Base-by-base conservation (phyloP, 2,329 filamentous ascomycete species). In the Fusarium sp. region DNA sequence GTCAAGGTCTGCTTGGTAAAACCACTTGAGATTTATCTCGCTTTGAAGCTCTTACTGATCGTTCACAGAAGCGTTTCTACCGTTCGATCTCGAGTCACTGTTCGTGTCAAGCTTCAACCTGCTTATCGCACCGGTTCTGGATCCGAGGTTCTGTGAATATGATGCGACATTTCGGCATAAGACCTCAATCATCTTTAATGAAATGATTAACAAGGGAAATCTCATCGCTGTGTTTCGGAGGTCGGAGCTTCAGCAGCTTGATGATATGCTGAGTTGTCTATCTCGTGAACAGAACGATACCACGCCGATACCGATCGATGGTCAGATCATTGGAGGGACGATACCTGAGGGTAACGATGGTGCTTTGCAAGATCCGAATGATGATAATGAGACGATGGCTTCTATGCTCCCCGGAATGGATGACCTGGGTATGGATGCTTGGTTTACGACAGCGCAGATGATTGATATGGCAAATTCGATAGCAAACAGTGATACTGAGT, bases 401-500 rank as follows among this genome's bases (percentile, higher is more conserved):
- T 69, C 66, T 3, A 55, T 64, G 41, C 59, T 63, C 13, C 70
- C 68, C 1, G 61, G 52, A 4, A 56, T 74, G 52, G 75, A 77
- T 4, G 75, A 74, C 4, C 50, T 72, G 4, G 68, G 62, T 0
- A 71, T 76, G 34, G 77, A 78, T 21, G 76, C 79, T 19, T 80
- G 80, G 37, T 71, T 85, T 14, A 83, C 82, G 1, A 80, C 81
- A 3, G 81, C 79, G 3, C 82, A 84, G 52, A 83, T 85, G 41
- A 79, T 84, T 65, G 82, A 82, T 5, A 79, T 85, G 62, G 82
- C 83, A 0, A 81, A 85, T 46, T 83, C 82, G 14, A 84, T 85
- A 58, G 83, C 82, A 3, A 74, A 75, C 5, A 77, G 67, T 50
- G 80, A 83, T 31, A 81, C 81, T 3, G 82, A 84, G 41, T 85